Conservation (phyloP, 1,284 basidiomycete genomes). For the Boletellus deceptivus region DNA sequence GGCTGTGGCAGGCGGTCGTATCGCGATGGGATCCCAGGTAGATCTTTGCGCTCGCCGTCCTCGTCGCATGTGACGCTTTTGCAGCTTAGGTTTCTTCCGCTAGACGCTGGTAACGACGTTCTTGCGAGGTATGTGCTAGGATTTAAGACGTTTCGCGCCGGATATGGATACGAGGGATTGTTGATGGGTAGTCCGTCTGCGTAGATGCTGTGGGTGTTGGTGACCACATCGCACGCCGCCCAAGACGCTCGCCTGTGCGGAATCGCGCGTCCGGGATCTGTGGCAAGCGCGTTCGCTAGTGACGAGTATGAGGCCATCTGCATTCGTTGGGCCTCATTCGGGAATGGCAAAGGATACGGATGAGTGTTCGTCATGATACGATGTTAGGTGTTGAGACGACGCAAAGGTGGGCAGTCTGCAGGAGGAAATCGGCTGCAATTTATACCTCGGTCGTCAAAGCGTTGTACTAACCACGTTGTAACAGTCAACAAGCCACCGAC, state of each 20-base stretch:
- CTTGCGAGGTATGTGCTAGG: conserved; percentile 14
- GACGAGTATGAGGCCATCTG: conserved; percentile 26
- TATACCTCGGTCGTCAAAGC: conserved; percentile 24
- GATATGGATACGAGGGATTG: conserved; percentile 30
- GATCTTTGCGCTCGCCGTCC: conserved; percentile 3
- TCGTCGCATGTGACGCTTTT: background rate
- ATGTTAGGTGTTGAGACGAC: background rate
- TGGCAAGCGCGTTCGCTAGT: conserved; percentile 21
- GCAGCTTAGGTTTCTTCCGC: conserved; percentile 1
- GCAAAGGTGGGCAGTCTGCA: background rate
- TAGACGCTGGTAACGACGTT: conserved; percentile 7
- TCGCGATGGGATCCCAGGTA: background rate
- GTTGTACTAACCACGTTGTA: background rate
- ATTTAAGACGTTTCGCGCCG: conserved; percentile 28
- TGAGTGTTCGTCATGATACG: conserved; percentile 8
- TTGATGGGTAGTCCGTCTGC: conserved; percentile 12
- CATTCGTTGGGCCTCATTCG: conserved; percentile 18
- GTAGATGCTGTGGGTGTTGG: conserved; percentile 19
- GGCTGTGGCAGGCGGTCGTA: conserved; percentile 23
- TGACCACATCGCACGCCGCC: conserved; percentile 4
- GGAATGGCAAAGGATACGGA: conserved; percentile 23
- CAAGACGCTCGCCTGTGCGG: background rate
- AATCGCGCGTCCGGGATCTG: conserved; percentile 10
- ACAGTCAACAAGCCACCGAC: conserved; percentile 3
- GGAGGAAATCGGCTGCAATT: conserved; percentile 14